A percentile compares a stretch with the other conserved stretches of the same genome.
Conservation (phyloP, 2,329 filamentous ascomycete species). For the Mycosphaerella sp. region DNA sequence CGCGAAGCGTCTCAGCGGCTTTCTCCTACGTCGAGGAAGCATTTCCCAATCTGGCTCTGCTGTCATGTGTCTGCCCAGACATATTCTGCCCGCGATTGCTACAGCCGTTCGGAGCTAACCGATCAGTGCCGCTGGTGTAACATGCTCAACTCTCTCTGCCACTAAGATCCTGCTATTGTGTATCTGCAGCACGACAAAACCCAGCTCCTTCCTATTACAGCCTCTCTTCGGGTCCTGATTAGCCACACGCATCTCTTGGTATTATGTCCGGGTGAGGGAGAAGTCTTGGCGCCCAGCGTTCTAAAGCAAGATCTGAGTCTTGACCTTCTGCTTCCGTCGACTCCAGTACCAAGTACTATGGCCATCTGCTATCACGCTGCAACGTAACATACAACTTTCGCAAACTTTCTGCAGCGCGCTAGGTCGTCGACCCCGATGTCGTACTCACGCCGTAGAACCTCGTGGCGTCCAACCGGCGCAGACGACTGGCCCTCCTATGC, state of each 20-base stretch:
- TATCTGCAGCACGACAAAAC: background rate
- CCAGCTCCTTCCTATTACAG: slow-evolving; percentile 9
- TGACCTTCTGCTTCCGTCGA: slow-evolving; percentile 6
- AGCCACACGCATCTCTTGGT: slow-evolving; percentile 14
- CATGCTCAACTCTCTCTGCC: too few species aligned
- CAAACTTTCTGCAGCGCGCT: background rate
- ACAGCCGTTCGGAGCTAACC: too few species aligned
- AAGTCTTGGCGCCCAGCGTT: slow-evolving; percentile 6
- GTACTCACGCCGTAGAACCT: background rate
- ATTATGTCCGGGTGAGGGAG: background rate
- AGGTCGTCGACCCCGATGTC: background rate
- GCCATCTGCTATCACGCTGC: slow-evolving; percentile 11
- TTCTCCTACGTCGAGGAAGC: slow-evolving; percentile 56
- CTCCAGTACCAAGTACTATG: slow-evolving; percentile 1
- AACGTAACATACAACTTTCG: slow-evolving; percentile 10
- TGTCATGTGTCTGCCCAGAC: slow-evolving; percentile 58
- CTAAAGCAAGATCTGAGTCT: slow-evolving; percentile 8
- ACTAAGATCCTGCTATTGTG: background rate
- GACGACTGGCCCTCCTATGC: background rate
- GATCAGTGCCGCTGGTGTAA: slow-evolving; percentile 51
- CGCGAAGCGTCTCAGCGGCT: slow-evolving; percentile 50
- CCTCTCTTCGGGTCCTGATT: slow-evolving; percentile 1
- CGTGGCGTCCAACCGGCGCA: slow-evolving; percentile 3
- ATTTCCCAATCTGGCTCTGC: slow-evolving; percentile 46
- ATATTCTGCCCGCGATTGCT: slow-evolving; percentile 48